Percentiles rank a stretch among this genome's conserved stretches.
Evolutionary conservation across 2,329 filamentous ascomycete species (phyloP).

Genomic region (Magnaporthales sp.): DNA sequence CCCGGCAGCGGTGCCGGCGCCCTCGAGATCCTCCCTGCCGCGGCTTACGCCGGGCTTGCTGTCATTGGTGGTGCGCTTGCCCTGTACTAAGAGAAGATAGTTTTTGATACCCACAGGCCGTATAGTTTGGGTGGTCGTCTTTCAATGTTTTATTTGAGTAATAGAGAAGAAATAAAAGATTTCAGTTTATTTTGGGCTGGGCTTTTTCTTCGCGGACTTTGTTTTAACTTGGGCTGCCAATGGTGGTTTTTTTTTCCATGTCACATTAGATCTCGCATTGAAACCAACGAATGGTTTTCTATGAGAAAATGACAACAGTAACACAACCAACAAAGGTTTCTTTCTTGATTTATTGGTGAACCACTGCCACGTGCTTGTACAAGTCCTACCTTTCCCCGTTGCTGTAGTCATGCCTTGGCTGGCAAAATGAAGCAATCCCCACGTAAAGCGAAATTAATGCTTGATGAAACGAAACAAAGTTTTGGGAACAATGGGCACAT

Average conservation of each 20-base stretch:
- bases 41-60: constrained; percentile 3
- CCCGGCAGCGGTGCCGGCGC: constrained; percentile 7
- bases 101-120: neutral
- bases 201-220: neutral
- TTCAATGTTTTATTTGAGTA: neutral
- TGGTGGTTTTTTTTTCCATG: neutral
- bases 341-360: no score
- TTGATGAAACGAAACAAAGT: no score
- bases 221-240: neutral
- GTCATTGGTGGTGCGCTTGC: neutral
- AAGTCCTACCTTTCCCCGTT: no score
- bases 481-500: no score
- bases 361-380: no score
- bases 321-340: no score
- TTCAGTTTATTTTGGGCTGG: neutral
- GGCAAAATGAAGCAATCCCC: no score
- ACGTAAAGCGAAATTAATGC: no score
- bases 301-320: neutral
- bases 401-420: no score
- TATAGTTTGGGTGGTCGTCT: neutral
- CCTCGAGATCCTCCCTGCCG: neutral
- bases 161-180: neutral
- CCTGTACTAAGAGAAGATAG: neutral
- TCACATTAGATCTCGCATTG: neutral
- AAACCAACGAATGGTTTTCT: neutral